Percentiles rank a stretch among this genome's conserved stretches.
Conservation (phyloP, 176 grass and related monocot species). For the Oropetium thomaeum region DNA sequence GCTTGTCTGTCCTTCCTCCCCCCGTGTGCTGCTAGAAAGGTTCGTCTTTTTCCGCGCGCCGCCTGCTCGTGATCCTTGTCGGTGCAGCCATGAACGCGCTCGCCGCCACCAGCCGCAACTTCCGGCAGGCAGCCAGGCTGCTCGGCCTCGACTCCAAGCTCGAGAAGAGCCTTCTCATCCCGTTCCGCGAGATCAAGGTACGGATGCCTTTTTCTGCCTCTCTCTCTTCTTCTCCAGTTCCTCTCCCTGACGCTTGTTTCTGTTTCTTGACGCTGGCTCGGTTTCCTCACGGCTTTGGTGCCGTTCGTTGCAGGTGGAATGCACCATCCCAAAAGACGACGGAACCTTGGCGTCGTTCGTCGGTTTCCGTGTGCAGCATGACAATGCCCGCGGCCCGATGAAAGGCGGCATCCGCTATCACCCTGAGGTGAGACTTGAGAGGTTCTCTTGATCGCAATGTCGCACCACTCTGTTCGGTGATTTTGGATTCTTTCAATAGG, state of each 20-base stretch:
- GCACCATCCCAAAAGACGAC: constrained; percentile 94
- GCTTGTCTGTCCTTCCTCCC: constrained; percentile 9
- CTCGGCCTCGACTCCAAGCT: constrained; percentile 86
- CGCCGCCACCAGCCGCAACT: constrained; percentile 84
- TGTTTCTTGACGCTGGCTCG: not conserved
- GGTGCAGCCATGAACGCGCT: constrained; percentile 68
- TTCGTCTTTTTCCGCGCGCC: not conserved
- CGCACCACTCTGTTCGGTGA: not conserved
- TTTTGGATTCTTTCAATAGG: not conserved
- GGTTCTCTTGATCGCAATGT: not conserved
- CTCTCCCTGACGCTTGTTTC: not conserved
- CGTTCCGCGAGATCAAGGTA: constrained; percentile 89
- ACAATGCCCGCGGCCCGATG: constrained; percentile 95
- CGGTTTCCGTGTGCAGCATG: constrained; percentile 95
- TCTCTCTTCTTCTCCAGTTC: not conserved
- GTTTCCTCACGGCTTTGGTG: not conserved
- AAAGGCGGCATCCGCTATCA: constrained; percentile 98
- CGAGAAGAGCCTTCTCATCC: constrained; percentile 80
- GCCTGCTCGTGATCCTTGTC: not conserved
- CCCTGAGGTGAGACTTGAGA: constrained; percentile 81
- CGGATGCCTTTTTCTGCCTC: not conserved
- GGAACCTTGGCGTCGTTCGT: constrained; percentile 78
- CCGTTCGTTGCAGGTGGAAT: constrained; percentile 69
- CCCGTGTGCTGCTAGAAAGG: not conserved
- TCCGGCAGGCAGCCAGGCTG: constrained; percentile 64